phyloP scores from a whole-genome alignment of 1,284 basidiomycete genomes.

The Pyrrhoderma lamaoense region DNA sequence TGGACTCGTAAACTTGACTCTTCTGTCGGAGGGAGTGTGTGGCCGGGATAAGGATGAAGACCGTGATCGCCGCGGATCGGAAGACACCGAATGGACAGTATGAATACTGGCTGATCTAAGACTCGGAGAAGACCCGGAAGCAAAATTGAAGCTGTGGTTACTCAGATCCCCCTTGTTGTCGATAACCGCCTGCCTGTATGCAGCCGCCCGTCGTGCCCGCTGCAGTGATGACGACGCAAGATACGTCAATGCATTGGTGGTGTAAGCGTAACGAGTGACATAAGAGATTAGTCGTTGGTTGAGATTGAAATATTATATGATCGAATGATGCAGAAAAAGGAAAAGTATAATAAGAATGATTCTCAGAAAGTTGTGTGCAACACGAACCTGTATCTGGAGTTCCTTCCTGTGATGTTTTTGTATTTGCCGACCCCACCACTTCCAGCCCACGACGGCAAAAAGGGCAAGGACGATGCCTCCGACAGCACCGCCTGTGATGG shows the following conservation, averaged over 20 bases:
- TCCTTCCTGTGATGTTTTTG: conserved; percentile 32
- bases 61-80: conserved; percentile 8
- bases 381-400: conserved; percentile 29
- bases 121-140: no score
- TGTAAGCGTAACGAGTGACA: no score
- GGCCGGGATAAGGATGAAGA: conserved; percentile 5
- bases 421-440: conserved; percentile 42
- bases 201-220: no score
- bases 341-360: no score
- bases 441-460: conserved; percentile 37
- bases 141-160: no score
- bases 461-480: conserved; percentile 43
- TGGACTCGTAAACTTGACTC: conserved; percentile 7
- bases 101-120: no score
- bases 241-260: no score
- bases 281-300: neutral
- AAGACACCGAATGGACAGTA: neutral
- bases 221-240: no score
- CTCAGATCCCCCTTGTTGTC: no score
- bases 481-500: conserved; percentile 43
- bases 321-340: conserved; percentile 15
- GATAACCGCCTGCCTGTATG: no score
- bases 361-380: conserved; percentile 3
- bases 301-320: neutral
- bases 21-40: conserved; percentile 1